Percentiles rank a stretch among this genome's conserved stretches.
These are phyloP conservation scores for Lentinula aciculospora DNA, from an alignment of 768 basidiomycete species.

Conservation along the genomic window DNA sequence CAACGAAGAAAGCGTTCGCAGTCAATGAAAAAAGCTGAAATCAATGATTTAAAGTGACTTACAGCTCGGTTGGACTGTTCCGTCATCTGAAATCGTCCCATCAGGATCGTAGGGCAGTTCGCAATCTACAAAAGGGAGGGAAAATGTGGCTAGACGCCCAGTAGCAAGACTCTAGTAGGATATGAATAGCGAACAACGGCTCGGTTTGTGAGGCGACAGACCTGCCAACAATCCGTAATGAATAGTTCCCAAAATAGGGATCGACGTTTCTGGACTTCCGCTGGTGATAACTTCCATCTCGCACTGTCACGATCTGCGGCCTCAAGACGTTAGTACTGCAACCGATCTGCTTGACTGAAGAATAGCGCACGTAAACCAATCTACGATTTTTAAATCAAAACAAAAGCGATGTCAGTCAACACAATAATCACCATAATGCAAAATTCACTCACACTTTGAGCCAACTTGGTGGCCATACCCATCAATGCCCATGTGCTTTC, in stretches of 20 bases:
- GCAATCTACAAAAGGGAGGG: conserved; percentile 68
- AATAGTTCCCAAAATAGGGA: conserved; percentile 72
- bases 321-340: not conserved
- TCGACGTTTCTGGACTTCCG: conserved; percentile 67
- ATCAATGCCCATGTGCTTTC: conserved; percentile 65
- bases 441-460: conserved; percentile 48
- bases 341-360: not conserved
- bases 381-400: conserved; percentile 24
- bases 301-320: conserved; percentile 63
- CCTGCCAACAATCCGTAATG: conserved; percentile 74
- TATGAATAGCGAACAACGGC: not conserved
- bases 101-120: conserved; percentile 60
- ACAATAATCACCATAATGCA: not conserved
- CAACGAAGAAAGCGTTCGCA: not conserved
- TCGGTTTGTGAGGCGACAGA: conserved; percentile 18
- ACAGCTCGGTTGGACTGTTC: conserved; percentile 55
- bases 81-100: conserved; percentile 53
- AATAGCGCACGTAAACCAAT: conserved; percentile 59
- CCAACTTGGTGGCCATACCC: conserved; percentile 58
- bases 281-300: conserved; percentile 54
- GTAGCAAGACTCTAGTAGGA: conserved; percentile 55
- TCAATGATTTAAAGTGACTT: conserved; percentile 18
- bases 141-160: conserved; percentile 63
- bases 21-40: not conserved
- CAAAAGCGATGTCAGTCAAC: conserved; percentile 5